phyloP scores from a whole-genome alignment of 129 eudicot genomes.

The Centella asiatica region DNA sequence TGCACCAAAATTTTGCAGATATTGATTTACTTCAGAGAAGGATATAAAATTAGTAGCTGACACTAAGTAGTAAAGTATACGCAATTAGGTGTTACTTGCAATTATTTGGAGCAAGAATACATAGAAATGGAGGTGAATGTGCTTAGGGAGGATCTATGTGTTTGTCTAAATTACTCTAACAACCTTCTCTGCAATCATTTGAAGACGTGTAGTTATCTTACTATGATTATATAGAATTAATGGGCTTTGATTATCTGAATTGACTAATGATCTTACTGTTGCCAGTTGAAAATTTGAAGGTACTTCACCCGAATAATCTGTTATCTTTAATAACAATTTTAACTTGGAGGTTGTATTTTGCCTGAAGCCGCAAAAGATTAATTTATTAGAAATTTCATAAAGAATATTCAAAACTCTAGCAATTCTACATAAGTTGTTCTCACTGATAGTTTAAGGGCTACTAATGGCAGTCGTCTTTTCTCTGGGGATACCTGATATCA shows the following conservation, averaged over 20 bases:
- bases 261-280: background rate
- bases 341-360: slow-evolving; percentile 5
- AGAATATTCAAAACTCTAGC: background rate
- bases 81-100: too few relatives aligned
- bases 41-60: too few relatives aligned
- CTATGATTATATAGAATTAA: background rate
- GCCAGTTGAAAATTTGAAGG: background rate
- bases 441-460: slow-evolving; percentile 26
- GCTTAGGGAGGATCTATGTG: background rate
- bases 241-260: background rate
- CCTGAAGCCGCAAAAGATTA: background rate
- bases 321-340: too few relatives aligned
- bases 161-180: background rate
- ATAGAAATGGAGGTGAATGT: background rate
- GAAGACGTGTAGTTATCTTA: too few relatives aligned
- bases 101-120: too few relatives aligned
- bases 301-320: too few relatives aligned
- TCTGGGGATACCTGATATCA: slow-evolving; percentile 97
- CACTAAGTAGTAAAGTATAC: too few relatives aligned
- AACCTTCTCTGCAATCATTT: background rate
- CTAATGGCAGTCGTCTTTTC: slow-evolving; percentile 92
- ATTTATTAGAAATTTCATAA: too few relatives aligned
- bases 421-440: background rate
- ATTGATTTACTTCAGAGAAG: too few relatives aligned
- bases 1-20: too few relatives aligned